Percentiles rank a stretch among this genome's conserved stretches.
Evolutionary conservation across 257 asterid genomes (phyloP).

Genomic region (Ocimum tenuiflorum): DNA sequence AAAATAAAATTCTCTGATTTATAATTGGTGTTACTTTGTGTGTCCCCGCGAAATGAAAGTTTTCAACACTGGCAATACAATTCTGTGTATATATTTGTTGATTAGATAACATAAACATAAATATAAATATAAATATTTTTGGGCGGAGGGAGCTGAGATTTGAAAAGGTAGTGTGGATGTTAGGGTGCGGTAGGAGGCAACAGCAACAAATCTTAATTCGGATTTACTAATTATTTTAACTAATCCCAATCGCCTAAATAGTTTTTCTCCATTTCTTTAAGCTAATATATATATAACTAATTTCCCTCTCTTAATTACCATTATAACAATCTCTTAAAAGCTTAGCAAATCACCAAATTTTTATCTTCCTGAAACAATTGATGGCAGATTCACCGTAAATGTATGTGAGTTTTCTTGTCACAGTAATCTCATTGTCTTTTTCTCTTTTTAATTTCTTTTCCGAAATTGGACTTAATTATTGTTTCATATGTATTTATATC

Average conservation of each 20-base stretch:
- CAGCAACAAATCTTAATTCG: constrained; percentile 49
- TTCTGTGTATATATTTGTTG: no score
- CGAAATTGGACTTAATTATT: background rate
- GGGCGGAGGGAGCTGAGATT: background rate
- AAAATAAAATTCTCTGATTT: no score
- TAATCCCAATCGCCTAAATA: background rate
- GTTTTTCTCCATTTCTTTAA: no score
- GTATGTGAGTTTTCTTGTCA: background rate
- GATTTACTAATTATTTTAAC: constrained; percentile 33
- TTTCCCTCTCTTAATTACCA: background rate
- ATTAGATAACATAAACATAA: no score
- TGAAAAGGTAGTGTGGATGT: background rate
- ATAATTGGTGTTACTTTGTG: no score
- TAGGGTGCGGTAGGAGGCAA: constrained; percentile 15
- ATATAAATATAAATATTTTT: background rate
- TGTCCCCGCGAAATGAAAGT: background rate
- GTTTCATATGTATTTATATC: background rate
- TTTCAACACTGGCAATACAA: background rate
- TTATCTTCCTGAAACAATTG: background rate
- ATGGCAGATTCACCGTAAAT: background rate
- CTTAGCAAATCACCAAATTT: constrained; percentile 4
- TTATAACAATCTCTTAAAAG: background rate
- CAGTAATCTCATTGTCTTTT: background rate
- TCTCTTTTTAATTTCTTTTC: no score
- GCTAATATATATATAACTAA: background rate